phyloP scores from a whole-genome alignment of 768 basidiomycete genomes.

The Tubosaeta sp. region DNA sequence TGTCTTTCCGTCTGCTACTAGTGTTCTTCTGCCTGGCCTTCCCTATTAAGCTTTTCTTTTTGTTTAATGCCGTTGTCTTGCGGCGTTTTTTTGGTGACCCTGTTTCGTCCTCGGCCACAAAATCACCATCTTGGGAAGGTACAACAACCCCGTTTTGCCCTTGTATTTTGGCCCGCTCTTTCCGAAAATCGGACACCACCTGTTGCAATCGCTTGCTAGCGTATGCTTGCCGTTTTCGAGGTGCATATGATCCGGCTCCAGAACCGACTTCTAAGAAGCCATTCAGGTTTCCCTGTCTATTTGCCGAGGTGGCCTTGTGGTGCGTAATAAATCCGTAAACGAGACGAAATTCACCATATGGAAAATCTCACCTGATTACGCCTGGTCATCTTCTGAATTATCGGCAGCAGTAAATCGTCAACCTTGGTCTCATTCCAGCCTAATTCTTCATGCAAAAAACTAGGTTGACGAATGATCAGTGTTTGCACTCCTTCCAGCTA shows the following conservation, averaged over 20 bases:
- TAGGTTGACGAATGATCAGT: constrained; percentile 26
- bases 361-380: constrained; percentile 58
- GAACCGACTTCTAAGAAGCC: constrained; percentile 69
- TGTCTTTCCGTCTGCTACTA: not conserved
- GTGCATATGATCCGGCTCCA: constrained; percentile 68
- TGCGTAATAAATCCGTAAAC: not conserved
- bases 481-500: not conserved
- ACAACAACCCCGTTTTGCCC: constrained; percentile 11
- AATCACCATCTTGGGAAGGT: constrained; percentile 26
- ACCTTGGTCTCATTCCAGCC: constrained; percentile 81
- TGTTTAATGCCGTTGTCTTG: constrained; percentile 16
- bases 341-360: not conserved
- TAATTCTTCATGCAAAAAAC: constrained; percentile 73
- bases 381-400: constrained; percentile 84
- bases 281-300: constrained; percentile 73
- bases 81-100: constrained; percentile 32
- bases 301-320: constrained; percentile 53
- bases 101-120: constrained; percentile 23
- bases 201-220: constrained; percentile 83
- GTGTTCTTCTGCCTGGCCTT: constrained; percentile 5
- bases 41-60: constrained; percentile 3
- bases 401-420: constrained; percentile 86
- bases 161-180: constrained; percentile 30
- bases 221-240: constrained; percentile 77
- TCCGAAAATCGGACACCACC: constrained; percentile 78